Conservation (phyloP, 768 basidiomycete species). For the Lactarius trivialis region DNA sequence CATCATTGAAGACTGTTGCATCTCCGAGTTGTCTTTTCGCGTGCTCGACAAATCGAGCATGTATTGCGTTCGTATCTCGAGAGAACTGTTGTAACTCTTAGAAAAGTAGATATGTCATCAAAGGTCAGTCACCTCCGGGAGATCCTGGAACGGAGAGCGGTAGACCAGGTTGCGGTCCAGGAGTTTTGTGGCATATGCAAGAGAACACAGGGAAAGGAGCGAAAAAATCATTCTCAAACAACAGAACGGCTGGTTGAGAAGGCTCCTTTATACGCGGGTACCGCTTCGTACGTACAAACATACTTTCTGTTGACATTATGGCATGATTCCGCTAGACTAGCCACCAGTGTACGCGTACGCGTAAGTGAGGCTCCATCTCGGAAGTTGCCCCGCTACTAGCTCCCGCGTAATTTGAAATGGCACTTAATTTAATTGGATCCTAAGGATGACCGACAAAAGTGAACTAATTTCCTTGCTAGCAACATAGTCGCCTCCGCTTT, state of each 20-base stretch:
- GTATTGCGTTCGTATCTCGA: slow-evolving; percentile 33
- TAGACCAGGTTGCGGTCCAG: slow-evolving; percentile 39
- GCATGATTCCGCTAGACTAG: too few species aligned
- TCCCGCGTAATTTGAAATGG: too few species aligned
- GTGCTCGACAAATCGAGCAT: slow-evolving; percentile 33
- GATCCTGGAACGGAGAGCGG: slow-evolving; percentile 32
- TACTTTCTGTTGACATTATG: too few species aligned
- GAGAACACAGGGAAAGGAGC: not conserved
- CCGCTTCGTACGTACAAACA: too few species aligned
- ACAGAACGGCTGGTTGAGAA: not conserved
- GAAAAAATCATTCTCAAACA: not conserved
- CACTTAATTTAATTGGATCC: too few species aligned
- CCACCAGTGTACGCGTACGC: too few species aligned
- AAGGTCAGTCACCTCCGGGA: slow-evolving; percentile 16
- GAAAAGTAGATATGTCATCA: not conserved
- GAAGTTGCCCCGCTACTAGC: too few species aligned
- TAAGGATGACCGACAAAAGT: too few species aligned
- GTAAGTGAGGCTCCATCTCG: too few species aligned
- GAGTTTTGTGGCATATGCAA: slow-evolving; percentile 9
- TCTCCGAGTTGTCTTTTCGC: slow-evolving; percentile 34
- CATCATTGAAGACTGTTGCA: slow-evolving; percentile 38
- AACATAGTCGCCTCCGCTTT: too few species aligned
- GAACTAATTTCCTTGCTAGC: too few species aligned
- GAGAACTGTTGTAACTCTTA: slow-evolving; percentile 30
- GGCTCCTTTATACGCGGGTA: not conserved